phyloP scores from a whole-genome alignment of 495 filamentous ascomycete species.

The Aspergillus leporis region DNA sequence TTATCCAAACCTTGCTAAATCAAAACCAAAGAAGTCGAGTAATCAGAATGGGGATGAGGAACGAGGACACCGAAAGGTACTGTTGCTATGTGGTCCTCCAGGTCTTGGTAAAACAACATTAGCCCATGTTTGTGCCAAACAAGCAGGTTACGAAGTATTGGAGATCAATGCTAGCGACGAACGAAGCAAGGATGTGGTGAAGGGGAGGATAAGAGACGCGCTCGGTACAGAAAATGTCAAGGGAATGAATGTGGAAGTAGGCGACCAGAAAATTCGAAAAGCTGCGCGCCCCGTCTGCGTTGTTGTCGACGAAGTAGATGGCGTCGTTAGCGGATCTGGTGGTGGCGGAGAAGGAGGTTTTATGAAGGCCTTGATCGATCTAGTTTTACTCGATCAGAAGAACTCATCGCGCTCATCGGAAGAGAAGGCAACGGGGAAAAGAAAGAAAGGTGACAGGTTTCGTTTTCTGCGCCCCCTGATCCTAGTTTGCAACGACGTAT shows the following conservation, averaged over 20 bases:
- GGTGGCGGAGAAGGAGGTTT: constrained; percentile 79
- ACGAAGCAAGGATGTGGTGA: constrained; percentile 93
- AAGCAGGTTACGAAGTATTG: constrained; percentile 93
- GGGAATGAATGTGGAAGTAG: constrained; percentile 67
- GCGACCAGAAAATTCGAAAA: constrained; percentile 63
- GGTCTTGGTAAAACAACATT: constrained; percentile 95
- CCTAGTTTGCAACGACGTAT: constrained; percentile 97
- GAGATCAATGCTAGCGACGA: constrained; percentile 97
- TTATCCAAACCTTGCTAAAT: constrained; percentile 69
- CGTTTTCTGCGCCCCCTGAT: constrained; percentile 84
- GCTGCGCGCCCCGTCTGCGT: constrained; percentile 88
- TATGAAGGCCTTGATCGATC: constrained; percentile 89
- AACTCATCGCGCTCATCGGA: constrained; percentile 56
- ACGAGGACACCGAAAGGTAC: constrained; percentile 75
- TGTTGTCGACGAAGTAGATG: constrained; percentile 95
- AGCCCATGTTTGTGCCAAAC: constrained; percentile 91
- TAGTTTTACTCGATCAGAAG: constrained; percentile 82
- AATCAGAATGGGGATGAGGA: constrained; percentile 56
- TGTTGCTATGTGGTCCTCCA: constrained; percentile 86
- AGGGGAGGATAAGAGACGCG: constrained; percentile 82
- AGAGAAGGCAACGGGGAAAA: constrained; percentile 40
- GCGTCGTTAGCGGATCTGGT: constrained; percentile 78
- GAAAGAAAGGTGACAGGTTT: constrained; percentile 78
- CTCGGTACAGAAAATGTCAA: constrained; percentile 91
- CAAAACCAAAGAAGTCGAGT: constrained; percentile 45